phyloP scores from a whole-genome alignment of 2,329 filamentous ascomycete genomes.

The Chaetomiaceae sp. region DNA sequence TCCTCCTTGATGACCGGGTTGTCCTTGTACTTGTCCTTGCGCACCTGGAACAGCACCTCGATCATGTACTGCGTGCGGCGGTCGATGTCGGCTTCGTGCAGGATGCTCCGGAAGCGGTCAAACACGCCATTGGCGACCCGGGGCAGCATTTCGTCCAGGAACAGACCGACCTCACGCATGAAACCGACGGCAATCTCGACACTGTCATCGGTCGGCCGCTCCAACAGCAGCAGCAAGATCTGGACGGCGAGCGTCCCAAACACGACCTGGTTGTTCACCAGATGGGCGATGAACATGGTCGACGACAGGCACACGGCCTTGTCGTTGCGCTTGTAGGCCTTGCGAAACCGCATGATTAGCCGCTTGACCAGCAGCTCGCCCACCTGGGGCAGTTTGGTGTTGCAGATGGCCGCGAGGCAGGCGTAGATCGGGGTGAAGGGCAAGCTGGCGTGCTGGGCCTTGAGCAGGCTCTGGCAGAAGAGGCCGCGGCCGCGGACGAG shows the following conservation, averaged over 20 bases:
- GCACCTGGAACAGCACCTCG: slow-evolving; percentile 92
- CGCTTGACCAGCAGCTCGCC: slow-evolving; percentile 85
- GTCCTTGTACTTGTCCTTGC: slow-evolving; percentile 95
- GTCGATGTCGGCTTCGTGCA: slow-evolving; percentile 96
- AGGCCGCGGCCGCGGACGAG: slow-evolving; percentile 84
- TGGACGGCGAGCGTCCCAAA: slow-evolving; percentile 92
- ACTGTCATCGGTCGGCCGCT: slow-evolving; percentile 95
- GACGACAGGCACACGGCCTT: slow-evolving; percentile 92
- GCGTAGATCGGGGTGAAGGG: slow-evolving; percentile 97
- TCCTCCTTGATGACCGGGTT: slow-evolving; percentile 88
- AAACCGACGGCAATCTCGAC: slow-evolving; percentile 96
- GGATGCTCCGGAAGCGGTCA: slow-evolving; percentile 89
- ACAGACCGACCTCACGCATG: slow-evolving; percentile 87
- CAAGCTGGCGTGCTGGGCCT: slow-evolving; percentile 91
- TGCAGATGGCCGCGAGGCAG: slow-evolving; percentile 92
- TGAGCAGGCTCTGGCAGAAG: slow-evolving; percentile 96
- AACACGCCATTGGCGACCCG: slow-evolving; percentile 86
- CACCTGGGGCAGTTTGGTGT: slow-evolving; percentile 92
- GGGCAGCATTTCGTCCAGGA: slow-evolving; percentile 91
- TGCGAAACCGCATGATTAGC: slow-evolving; percentile 86
- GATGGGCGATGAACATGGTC: slow-evolving; percentile 89
- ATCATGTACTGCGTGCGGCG: slow-evolving; percentile 99
- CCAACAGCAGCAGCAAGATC: slow-evolving; percentile 83
- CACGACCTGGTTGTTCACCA: slow-evolving; percentile 93
- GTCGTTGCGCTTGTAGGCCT: slow-evolving; percentile 93